These are phyloP conservation scores for Aspergillus brunneoviolaceus DNA, from an alignment of 2,329 filamentous ascomycete species.

Conservation along the genomic window DNA sequence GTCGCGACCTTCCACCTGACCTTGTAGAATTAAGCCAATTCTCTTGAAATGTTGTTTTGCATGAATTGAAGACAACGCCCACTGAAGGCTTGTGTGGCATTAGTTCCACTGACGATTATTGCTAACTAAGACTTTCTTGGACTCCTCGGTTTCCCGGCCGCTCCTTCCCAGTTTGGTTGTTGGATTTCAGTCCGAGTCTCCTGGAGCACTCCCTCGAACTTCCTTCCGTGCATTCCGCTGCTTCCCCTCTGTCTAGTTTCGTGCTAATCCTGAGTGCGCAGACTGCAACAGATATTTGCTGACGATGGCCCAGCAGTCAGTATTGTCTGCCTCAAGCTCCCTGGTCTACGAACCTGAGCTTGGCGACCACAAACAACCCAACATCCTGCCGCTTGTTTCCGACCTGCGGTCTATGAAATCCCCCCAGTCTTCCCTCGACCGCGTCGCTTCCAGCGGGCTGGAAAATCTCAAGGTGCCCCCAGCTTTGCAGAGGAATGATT, in stretches of 20 bases:
- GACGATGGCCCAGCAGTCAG: background rate
- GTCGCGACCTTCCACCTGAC: slow-evolving; percentile 32
- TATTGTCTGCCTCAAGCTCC: background rate
- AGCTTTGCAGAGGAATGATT: background rate
- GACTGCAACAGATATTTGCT: background rate
- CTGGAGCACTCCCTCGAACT: background rate
- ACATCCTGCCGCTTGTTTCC: background rate
- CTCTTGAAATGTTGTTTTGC: slow-evolving; percentile 17
- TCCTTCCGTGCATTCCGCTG: background rate
- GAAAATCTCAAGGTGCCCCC: background rate
- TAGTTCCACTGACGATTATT: background rate
- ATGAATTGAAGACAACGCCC: background rate
- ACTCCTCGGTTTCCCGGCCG: background rate
- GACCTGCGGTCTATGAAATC: background rate
- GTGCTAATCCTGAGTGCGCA: background rate
- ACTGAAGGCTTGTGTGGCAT: background rate
- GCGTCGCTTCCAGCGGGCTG: too few relatives aligned
- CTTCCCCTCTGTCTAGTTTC: background rate
- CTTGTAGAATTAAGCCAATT: slow-evolving; percentile 45
- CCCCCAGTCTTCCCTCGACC: background rate
- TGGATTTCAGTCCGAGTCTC: background rate
- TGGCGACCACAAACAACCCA: background rate
- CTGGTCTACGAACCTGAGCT: background rate
- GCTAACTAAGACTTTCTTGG: background rate
- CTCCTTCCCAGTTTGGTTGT: slow-evolving; percentile 8